Conservation (phyloP, 176 grass and related monocot genomes). For the Oropetium thomaeum region DNA sequence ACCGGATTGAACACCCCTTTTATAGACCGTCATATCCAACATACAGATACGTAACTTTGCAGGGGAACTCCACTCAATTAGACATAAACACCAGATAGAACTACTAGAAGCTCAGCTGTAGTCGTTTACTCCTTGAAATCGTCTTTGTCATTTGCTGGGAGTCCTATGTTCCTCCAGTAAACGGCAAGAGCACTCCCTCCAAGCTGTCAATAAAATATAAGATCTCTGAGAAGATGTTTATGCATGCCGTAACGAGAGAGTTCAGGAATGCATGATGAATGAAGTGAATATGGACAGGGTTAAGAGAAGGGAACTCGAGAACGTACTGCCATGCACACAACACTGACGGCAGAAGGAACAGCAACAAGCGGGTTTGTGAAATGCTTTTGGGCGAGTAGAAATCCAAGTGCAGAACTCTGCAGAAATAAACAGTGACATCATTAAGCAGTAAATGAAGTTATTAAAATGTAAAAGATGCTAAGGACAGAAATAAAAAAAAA, state of each 20-base stretch:
- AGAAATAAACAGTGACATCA: constrained; percentile 5
- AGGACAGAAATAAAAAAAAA: background rate
- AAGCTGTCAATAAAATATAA: constrained; percentile 53
- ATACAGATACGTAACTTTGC: constrained; percentile 12
- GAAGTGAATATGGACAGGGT: background rate
- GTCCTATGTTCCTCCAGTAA: constrained; percentile 80
- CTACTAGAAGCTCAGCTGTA: background rate
- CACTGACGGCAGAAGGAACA: constrained; percentile 96
- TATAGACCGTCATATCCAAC: constrained; percentile 4
- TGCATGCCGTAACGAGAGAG: background rate
- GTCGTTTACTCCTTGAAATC: constrained; percentile 82
- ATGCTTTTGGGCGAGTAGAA: constrained; percentile 97
- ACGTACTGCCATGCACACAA: constrained; percentile 89
- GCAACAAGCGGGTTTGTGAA: constrained; percentile 95
- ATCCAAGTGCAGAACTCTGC: constrained; percentile 96
- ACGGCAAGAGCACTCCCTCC: constrained; percentile 89
- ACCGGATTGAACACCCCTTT: too few relatives aligned
- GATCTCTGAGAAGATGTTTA: constrained; percentile 8
- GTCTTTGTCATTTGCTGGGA: constrained; percentile 85
- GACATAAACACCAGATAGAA: background rate
- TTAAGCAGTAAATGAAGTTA: constrained; percentile 12
- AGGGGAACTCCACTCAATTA: constrained; percentile 6
- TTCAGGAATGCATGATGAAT: background rate
- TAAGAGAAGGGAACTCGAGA: constrained; percentile 12
- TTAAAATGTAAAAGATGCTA: background rate